Base-by-base conservation (phyloP, 495 filamentous ascomycete genomes). In the Pyrenula massariospora region DNA sequence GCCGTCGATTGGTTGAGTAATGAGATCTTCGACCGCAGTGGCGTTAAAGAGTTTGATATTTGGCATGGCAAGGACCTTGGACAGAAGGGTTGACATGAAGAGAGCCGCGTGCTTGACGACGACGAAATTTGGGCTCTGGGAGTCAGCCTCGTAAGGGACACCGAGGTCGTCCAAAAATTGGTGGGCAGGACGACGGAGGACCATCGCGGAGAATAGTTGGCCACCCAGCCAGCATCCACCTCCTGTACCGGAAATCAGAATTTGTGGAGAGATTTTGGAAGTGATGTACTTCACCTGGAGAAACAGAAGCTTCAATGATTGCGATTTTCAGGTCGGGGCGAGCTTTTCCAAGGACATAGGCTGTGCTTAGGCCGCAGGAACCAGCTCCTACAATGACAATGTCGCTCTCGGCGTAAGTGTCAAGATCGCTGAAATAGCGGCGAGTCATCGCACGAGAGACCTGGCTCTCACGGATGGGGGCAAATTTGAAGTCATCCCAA, bases 1-100 rank as follows among this genome's bases (percentile, higher is more conserved):
- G 55, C 68, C 68, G 49, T 68, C 64, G 54, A 68, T 60, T 2
- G 73, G 77, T 25, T 88, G 85, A 22, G 90, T 94, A 70, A 94
- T 91, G 62, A 95, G 74, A 68, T 95, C 90, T 71, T 95, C 90
- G 47, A 95, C 90, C 22, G 84, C 75, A 48, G 90, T 95, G 49
- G 90, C 90, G 65, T 95, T 95, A 82, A 95, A 95, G 61, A 95
- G 82, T 80, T 95, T 95, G 69, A 95, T 80, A 71, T 95, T 95
- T 56, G 87, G 86, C 77, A 90, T 88, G 22, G 75, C 60, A 42
- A 95, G 75, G 15, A 95, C 90, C 68, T 84, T 84, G 56, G 84
- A 84, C 62, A 95, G 69, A 55, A 95, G 76, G 19, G 90, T 94
- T 55, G 84, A 88, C 23, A 89, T 95, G 74, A 95, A 94, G 53